Base-by-base conservation (phyloP, 2,329 filamentous ascomycete genomes). In the Diaporthe aspalathi region DNA sequence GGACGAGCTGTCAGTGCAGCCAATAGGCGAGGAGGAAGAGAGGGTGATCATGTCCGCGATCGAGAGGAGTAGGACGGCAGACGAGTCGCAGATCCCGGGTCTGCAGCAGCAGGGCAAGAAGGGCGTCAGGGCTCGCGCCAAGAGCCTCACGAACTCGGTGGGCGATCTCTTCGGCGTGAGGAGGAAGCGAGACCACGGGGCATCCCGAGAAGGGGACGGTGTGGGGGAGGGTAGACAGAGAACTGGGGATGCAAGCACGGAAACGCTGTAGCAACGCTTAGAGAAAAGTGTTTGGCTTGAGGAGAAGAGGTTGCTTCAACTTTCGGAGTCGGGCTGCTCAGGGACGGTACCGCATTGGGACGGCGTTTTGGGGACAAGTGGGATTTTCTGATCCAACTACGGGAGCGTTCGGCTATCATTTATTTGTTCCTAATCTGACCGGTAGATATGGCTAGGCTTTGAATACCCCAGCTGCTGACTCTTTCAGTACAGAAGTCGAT, bases 1-100 rank as follows among this genome's bases (percentile, higher is more conserved):
- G 54, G 82, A 83, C 22, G 81, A 82, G 24, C 81, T 84, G 38
- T 77, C 77, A 9, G 67, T 40, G n/a, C 22, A 60, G 14, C n/a
- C 29, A 2, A 49, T 47, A 16, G 67, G 67, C 5, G 67, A 68
- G 67, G 75, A 78, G 40, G 73, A 77, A 16, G 60, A 74, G 22
- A 74, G 72, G 12, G 67, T n/a, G 53, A 73, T 14, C 45, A 70
- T 50, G 72, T 68, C 45, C 32, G 73, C 53, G 20, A 67, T 73
- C 9, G 73, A 71, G 60, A 68, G 71, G 47, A 73, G 72, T 38
- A 63, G 62, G 22, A 72, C 56, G 40, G 52, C 53, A 3, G 66
- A 70, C 11, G 63, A 65, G 57, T 38, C 43, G 16, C 43, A 43
- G 52, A 49, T 27, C 20, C 49, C 22, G 22, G 56, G 54, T 49